Percentiles rank a stretch among this genome's conserved stretches.
Evolutionary conservation across 1,284 basidiomycete species (phyloP).

Genomic region (Rhodotorula mucilaginosa): DNA sequence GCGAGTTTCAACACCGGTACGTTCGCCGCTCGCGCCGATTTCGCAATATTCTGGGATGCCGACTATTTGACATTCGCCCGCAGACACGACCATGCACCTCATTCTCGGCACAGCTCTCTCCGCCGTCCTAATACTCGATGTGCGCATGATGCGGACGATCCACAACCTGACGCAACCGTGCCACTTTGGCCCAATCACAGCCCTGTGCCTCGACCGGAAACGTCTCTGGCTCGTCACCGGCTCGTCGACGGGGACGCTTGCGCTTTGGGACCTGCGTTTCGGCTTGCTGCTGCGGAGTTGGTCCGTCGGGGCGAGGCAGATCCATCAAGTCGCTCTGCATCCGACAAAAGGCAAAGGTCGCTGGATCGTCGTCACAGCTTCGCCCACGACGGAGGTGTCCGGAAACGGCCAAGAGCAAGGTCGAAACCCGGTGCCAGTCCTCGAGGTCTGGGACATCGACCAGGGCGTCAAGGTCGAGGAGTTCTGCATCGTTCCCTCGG

Average conservation of each 20-base stretch:
- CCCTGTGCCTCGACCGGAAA: slow-evolving; percentile 75
- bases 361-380: slow-evolving; percentile 81
- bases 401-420: background rate
- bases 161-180: slow-evolving; percentile 77
- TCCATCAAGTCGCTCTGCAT: slow-evolving; percentile 73
- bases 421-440: slow-evolving; percentile 1
- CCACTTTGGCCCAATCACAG: slow-evolving; percentile 80
- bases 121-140: slow-evolving; percentile 72
- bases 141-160: slow-evolving; percentile 76
- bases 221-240: slow-evolving; percentile 84
- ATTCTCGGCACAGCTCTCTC: slow-evolving; percentile 82
- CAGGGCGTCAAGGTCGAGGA: slow-evolving; percentile 63
- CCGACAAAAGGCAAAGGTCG: slow-evolving; percentile 72
- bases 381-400: background rate
- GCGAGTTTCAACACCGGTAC: slow-evolving; percentile 47
- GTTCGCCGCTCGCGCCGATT: background rate
- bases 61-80: background rate
- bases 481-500: slow-evolving; percentile 48
- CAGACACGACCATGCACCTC: slow-evolving; percentile 53
- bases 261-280: slow-evolving; percentile 92
- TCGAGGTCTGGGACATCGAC: slow-evolving; percentile 76
- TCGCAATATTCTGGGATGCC: background rate
- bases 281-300: slow-evolving; percentile 83
- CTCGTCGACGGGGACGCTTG: slow-evolving; percentile 75
- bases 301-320: slow-evolving; percentile 59